These are phyloP conservation scores for Cryptococcus sp. DNA, from an alignment of 1,284 basidiomycete genomes.

Conservation along the genomic window DNA sequence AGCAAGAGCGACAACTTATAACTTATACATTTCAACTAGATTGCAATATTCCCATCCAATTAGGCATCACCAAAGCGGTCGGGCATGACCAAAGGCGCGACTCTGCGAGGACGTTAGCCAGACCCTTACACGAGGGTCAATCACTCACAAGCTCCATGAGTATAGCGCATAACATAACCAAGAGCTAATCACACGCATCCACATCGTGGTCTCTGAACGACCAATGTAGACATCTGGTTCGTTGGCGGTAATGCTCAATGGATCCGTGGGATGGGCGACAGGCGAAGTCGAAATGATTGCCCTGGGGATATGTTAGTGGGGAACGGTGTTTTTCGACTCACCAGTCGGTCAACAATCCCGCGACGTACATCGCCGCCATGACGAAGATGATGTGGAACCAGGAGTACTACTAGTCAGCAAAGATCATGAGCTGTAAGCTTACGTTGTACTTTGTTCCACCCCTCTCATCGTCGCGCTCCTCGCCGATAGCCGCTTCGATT, in stretches of 20 bases:
- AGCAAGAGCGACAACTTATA: not conserved
- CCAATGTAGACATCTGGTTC: slow-evolving; percentile 84
- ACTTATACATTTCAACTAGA: not conserved
- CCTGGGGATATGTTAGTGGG: slow-evolving; percentile 17
- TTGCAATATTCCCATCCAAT: too few relatives aligned
- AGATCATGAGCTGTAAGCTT: slow-evolving; percentile 32
- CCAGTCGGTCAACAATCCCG: slow-evolving; percentile 99
- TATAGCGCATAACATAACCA: slow-evolving; percentile 92
- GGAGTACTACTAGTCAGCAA: slow-evolving; percentile 66
- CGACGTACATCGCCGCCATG: slow-evolving; percentile 96
- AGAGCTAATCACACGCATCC: slow-evolving; percentile 95
- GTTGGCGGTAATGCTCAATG: slow-evolving; percentile 12
- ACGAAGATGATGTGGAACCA: slow-evolving; percentile 99
- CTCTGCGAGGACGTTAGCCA: slow-evolving; percentile 29
- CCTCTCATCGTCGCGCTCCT: slow-evolving; percentile 87
- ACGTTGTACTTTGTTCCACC: slow-evolving; percentile 97
- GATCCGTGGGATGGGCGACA: slow-evolving; percentile 36
- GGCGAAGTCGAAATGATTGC: slow-evolving; percentile 47
- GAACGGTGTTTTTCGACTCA: slow-evolving; percentile 54
- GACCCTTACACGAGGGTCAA: not conserved
- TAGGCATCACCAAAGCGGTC: slow-evolving; percentile 56
- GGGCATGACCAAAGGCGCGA: slow-evolving; percentile 86
- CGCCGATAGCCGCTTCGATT: slow-evolving; percentile 65
- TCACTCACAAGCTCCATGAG: slow-evolving; percentile 71
- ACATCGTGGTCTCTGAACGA: slow-evolving; percentile 94